Evolutionary conservation across 495 filamentous ascomycete genomes (phyloP), one percentile per base, ranked within the genome.

Genomic region (Penicillium cinerascens): DNA sequence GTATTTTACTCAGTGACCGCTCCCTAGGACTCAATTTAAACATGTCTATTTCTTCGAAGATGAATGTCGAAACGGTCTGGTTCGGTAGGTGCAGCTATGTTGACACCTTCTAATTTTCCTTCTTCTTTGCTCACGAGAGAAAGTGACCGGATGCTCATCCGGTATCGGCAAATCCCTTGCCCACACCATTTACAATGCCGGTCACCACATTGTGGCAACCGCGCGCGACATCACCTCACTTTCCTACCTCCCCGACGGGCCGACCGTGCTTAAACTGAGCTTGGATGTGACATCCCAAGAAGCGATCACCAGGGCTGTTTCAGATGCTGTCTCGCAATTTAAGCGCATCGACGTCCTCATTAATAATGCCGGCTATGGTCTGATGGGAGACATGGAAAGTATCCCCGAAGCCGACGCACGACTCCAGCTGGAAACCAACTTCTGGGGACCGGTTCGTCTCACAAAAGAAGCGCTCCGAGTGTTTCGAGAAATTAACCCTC

Each of bases 301-400:
- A 10, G 68, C 68, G 9, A 72, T 83, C 46, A 59, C 69, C 16
- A 49, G 63, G 2, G 76, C 78, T 4, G 51, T 83, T 16, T 23
- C 55, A 6, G 50, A 58, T 1, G 59, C 74, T 0, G 26, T 77
- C 1, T 52, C 49, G 0, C 66, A 63, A 33, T 80, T 80, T 55
- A 59, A 61, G 22, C 75, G 72, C 33, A 67, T 84, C 49, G 78
- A 84, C 47, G 73, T 82, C 17, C 59, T 81, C 17, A 75, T 82
- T 54, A 82, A 83, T 67, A 84, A 82, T 43, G 79, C 80, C 3
- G 80, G 80, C 17, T 80, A 80, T 52, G 56, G 65, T 5, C 66
- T 78, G 6, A 46, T 52, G 15, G 79, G 77, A 7, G 69, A 69
- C 47, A 69, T 75, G 25, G 79, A 82, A 56, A 68, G 64, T 29